phyloP scores from a whole-genome alignment of 495 filamentous ascomycete genomes.

The Penicillium silybi region DNA sequence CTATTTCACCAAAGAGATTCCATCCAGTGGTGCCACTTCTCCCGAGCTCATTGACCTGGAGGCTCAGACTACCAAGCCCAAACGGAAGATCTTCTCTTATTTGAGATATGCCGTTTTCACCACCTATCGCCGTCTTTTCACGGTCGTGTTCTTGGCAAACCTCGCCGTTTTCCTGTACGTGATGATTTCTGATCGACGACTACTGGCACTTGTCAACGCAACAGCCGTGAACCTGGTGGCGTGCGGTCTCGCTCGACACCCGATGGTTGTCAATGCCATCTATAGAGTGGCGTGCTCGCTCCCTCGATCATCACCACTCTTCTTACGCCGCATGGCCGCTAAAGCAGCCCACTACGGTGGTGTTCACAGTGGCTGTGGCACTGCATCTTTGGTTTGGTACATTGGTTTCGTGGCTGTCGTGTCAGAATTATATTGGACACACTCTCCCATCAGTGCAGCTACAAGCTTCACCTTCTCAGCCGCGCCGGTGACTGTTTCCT shows the following conservation, averaged over 20 bases:
- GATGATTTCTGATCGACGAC: constrained; percentile 12
- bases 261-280: constrained; percentile 62
- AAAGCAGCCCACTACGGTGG: constrained; percentile 71
- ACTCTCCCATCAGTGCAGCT: constrained; percentile 12
- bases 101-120: constrained; percentile 28
- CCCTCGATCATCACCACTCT: constrained; percentile 53
- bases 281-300: constrained; percentile 53
- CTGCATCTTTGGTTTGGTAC: constrained; percentile 64
- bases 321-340: constrained; percentile 53
- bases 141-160: constrained; percentile 41
- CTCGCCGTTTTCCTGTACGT: constrained; percentile 36
- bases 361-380: constrained; percentile 62
- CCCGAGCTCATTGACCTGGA: constrained; percentile 7
- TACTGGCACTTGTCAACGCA: constrained; percentile 31
- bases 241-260: constrained; percentile 57
- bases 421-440: constrained; percentile 30
- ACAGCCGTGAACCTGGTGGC: constrained; percentile 38
- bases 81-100: constrained; percentile 11
- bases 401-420: constrained; percentile 42
- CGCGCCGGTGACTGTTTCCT: constrained; percentile 15
- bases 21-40: background rate
- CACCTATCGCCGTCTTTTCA: constrained; percentile 43
- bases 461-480: constrained; percentile 11
- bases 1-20: background rate
- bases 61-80: constrained; percentile 6